These are phyloP conservation scores for Dactylorhiza incarnata DNA, from an alignment of 106 monocot genomes.

Conservation along the genomic window DNA sequence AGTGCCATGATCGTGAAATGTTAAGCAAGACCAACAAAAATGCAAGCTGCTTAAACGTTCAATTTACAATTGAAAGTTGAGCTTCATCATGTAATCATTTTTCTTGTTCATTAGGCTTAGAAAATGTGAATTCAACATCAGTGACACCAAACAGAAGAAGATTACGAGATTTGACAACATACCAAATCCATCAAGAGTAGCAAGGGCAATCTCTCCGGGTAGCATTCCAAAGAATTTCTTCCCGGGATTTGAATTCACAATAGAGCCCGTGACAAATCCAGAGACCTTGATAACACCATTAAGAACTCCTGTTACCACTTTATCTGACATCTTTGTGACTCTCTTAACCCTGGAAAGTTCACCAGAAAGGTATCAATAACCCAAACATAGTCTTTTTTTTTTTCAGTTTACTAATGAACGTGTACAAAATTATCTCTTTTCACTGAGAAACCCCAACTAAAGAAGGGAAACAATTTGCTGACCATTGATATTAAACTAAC, in stretches of 20 bases:
- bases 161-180: slow-evolving; percentile 3
- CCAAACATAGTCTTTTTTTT: neutral
- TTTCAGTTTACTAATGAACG: neutral
- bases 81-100: neutral
- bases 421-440: neutral
- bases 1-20: neutral
- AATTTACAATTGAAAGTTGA: neutral
- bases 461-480: neutral
- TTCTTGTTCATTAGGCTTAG: neutral
- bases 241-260: slow-evolving; percentile 69
- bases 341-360: slow-evolving; percentile 50
- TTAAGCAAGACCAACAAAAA: neutral
- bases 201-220: slow-evolving; percentile 76
- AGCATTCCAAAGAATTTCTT: slow-evolving; percentile 70
- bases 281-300: slow-evolving; percentile 82
- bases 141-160: neutral
- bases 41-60: neutral
- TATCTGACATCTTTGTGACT: slow-evolving; percentile 77
- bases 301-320: slow-evolving; percentile 57
- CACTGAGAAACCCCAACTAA: neutral
- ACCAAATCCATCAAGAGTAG: slow-evolving; percentile 93
- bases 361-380: neutral
- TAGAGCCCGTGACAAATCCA: slow-evolving; percentile 70
- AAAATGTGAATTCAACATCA: neutral
- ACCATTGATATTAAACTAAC: neutral